Conservation (phyloP, 208 protist genomes). For the Lotmaria passim region DNA sequence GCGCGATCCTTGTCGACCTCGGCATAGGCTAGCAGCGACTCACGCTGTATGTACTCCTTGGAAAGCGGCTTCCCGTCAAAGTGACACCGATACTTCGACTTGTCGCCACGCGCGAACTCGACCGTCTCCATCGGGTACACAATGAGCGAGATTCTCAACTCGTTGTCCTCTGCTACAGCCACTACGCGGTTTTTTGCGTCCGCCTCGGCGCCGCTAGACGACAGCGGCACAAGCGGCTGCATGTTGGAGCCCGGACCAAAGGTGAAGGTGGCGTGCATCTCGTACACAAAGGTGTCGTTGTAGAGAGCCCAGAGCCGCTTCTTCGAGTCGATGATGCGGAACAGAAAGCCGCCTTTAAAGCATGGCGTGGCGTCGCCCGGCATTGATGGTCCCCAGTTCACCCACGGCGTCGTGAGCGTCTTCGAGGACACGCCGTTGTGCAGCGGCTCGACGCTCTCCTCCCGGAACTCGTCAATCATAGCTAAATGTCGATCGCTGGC, state of each 20-base stretch:
- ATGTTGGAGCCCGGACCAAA: conserved; percentile 39
- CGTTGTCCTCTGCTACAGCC: conserved; percentile 29
- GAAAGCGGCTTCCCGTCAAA: conserved; percentile 53
- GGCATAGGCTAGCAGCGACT: conserved; percentile 14
- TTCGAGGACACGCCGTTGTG: conserved; percentile 13
- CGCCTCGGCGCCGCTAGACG: conserved; percentile 13
- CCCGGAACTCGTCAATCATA: conserved; percentile 49
- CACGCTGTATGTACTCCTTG: conserved; percentile 39
- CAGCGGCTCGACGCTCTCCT: conserved; percentile 39
- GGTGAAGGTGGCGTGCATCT: conserved; percentile 62
- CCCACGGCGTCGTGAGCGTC: conserved; percentile 23
- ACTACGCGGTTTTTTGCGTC: conserved; percentile 25
- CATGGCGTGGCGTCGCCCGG: conserved; percentile 53
- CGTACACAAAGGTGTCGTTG: conserved; percentile 69
- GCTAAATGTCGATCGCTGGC: not conserved
- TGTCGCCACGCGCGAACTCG: conserved; percentile 48
- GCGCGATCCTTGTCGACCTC: conserved; percentile 23
- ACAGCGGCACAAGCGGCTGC: conserved; percentile 24
- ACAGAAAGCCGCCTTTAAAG: conserved; percentile 80
- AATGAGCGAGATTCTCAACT: conserved; percentile 39
- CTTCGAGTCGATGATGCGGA: conserved; percentile 61
- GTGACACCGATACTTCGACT: conserved; percentile 29
- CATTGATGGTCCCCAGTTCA: conserved; percentile 40
- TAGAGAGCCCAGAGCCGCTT: conserved; percentile 69
- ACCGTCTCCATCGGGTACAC: conserved; percentile 70